Evolutionary conservation across 2,329 filamentous ascomycete genomes (phyloP).

Genomic region (Cadophora sp.): DNA sequence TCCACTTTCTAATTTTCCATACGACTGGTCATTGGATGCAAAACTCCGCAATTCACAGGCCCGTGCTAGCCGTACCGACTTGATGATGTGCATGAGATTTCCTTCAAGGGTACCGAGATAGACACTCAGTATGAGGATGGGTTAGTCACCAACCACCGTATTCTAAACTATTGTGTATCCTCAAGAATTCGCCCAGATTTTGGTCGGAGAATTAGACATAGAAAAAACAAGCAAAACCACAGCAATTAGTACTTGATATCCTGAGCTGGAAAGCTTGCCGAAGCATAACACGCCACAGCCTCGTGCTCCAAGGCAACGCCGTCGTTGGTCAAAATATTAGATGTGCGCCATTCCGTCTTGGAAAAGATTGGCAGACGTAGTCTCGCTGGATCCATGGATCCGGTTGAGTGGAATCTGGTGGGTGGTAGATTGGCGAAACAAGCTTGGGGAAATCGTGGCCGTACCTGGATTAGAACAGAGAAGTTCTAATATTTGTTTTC

Average conservation of each 20-base stretch:
- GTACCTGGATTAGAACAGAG: too few relatives aligned
- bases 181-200: background rate
- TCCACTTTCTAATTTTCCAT: too few relatives aligned
- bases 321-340: background rate
- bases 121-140: background rate
- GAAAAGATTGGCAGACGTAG: too few relatives aligned
- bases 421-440: too few relatives aligned
- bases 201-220: background rate
- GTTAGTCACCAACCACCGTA: background rate
- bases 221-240: too few relatives aligned
- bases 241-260: background rate
- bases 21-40: too few relatives aligned
- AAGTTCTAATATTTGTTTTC: too few relatives aligned
- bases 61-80: background rate
- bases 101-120: background rate
- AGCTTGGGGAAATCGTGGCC: too few relatives aligned
- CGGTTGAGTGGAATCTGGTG: too few relatives aligned
- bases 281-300: background rate
- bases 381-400: background rate
- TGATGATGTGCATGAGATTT: background rate
- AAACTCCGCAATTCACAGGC: too few relatives aligned
- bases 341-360: background rate
- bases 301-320: background rate
- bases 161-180: background rate
- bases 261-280: background rate